A percentile compares a stretch with the other conserved stretches of the same genome.
Evolutionary conservation across 345 rosid genomes (phyloP).

Genomic region (Camelina neglecta): DNA sequence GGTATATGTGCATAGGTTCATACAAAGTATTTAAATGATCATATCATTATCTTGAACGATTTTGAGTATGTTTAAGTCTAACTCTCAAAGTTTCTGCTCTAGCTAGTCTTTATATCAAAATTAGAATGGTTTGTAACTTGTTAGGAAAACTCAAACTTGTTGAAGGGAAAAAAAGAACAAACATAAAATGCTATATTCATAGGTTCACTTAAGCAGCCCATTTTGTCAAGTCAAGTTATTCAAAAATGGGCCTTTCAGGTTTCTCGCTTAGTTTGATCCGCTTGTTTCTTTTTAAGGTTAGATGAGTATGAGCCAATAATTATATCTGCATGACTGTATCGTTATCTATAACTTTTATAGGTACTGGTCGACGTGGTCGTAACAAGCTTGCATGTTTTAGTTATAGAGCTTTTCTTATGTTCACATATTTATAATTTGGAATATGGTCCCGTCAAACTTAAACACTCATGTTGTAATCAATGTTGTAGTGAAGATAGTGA

Average conservation of each 20-base stretch:
- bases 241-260: conserved; percentile 9
- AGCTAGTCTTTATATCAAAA: no score
- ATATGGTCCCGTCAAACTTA: not conserved
- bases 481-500: not conserved
- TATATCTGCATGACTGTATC: no score
- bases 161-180: no score
- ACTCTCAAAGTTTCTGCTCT: no score
- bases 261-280: not conserved
- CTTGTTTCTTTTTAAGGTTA: not conserved
- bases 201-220: not conserved
- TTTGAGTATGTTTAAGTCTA: no score
- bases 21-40: not conserved
- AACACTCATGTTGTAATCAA: not conserved
- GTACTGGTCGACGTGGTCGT: not conserved
- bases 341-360: not conserved
- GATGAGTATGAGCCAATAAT: not conserved
- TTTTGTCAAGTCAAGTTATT: not conserved
- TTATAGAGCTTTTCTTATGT: not conserved
- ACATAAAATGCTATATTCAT: no score
- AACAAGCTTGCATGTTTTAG: not conserved
- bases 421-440: not conserved
- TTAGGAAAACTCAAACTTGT: no score
- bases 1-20: not conserved
- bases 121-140: no score
- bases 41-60: no score